Evolutionary conservation across 495 filamentous ascomycete genomes (phyloP), one percentile per base, ranked within the genome.

Genomic region (Xylaria acuta): DNA sequence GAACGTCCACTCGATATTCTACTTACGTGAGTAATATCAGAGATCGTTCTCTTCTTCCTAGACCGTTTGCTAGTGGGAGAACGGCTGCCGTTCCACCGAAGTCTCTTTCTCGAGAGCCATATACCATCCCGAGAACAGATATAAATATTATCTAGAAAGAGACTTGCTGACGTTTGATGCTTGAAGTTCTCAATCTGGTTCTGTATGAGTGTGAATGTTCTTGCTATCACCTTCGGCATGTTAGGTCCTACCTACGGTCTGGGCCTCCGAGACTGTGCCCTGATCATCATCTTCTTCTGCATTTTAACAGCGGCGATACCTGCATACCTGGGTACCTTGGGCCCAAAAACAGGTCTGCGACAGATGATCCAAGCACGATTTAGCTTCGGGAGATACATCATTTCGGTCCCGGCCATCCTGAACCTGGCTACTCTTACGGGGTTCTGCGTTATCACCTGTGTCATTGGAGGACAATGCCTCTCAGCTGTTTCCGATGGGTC

Each of bases 321-420:
- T n/a, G 86, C 85, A 4, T 89, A 87, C 67, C 81, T 88, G 30
- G 83, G 80, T 40, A 87, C 83, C 9, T 77, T 86, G 67, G 86
- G 86, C 0, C 83, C 87, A 5, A 82, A 85, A 62, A 84, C 84
- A 1, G 87, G 87, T 9, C 77, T 89, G 78, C 81, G 87, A 9
- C 87, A 88, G 76, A 88, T 89, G 84, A 80, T 88, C 2, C 82
- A 87, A 73, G 86, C 86, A 8, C 81, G 87, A 8, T 89, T 83
- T 71, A 84, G 82, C 64, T 89, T 87, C 63, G 87, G 87, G 74
- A 77, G 82, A 58, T 84, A 84, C 68, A 65, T 83, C 18, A 79
- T 85, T 60, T 82, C 79, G 18, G 74, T 87, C 8, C 84, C 82
- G 58, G 84, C 85, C 18, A 76, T 87, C 54, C 78, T 87, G 75